Percentiles rank a stretch among this genome's conserved stretches.
These are phyloP conservation scores for Usnea hakonensis DNA, from an alignment of 495 filamentous ascomycete species.

Conservation along the genomic window DNA sequence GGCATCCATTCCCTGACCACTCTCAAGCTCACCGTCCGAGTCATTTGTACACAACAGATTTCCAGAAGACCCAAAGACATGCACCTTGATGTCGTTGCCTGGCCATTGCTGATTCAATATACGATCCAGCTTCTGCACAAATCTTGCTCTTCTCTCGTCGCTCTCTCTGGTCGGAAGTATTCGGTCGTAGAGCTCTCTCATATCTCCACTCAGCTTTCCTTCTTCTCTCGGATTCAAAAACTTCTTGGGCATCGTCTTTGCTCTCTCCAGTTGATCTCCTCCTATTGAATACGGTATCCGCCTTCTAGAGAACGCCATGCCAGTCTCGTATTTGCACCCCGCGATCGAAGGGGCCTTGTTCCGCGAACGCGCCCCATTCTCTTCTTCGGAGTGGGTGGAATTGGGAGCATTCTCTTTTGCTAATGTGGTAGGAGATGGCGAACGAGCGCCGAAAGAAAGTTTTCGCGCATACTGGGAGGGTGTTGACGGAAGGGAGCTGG, in stretches of 20 bases:
- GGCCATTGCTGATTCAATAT: constrained; percentile 88
- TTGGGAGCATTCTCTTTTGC: constrained; percentile 72
- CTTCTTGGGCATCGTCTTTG: constrained; percentile 57
- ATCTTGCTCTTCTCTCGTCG: constrained; percentile 60
- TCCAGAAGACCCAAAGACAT: constrained; percentile 94
- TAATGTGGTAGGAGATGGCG: constrained; percentile 72
- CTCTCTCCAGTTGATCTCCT: constrained; percentile 59
- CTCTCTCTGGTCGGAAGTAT: constrained; percentile 78
- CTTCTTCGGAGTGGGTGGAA: constrained; percentile 80
- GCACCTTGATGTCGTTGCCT: constrained; percentile 77
- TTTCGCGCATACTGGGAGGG: constrained; percentile 83
- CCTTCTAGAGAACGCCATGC: constrained; percentile 60
- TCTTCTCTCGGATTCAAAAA: constrained; percentile 69
- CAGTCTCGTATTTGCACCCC: constrained; percentile 78
- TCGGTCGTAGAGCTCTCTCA: constrained; percentile 73
- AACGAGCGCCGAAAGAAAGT: constrained; percentile 73
- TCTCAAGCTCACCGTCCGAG: constrained; percentile 67
- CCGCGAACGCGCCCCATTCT: constrained; percentile 14
- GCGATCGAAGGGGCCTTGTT: constrained; percentile 28
- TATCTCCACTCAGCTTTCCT: constrained; percentile 66
- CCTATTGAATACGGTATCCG: constrained; percentile 91
- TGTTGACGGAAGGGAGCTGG: constrained; percentile 88
- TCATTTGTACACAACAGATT: constrained; percentile 93
- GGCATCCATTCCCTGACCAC: background rate
- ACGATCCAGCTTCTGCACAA: constrained; percentile 78